Evolutionary conservation across 2,329 filamentous ascomycete species (phyloP).

Genomic region (Diaporthe sp.): DNA sequence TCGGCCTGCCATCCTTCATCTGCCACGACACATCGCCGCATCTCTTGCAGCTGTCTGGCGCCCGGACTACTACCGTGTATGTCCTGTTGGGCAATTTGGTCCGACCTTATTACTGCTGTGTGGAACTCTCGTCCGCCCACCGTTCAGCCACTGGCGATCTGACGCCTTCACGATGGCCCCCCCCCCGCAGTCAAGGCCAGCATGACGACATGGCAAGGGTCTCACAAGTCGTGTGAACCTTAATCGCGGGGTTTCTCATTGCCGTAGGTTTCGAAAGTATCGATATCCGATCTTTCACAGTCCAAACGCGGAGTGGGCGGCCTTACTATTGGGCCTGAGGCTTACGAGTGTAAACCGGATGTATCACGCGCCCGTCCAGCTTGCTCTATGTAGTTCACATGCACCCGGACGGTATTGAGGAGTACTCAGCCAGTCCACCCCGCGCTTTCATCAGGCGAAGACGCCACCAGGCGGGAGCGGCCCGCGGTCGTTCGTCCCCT

Average conservation of each 20-base stretch:
- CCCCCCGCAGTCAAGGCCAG: not conserved
- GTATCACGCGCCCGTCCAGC: not conserved
- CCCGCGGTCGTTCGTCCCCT: constrained; percentile 25
- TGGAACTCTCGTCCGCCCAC: not conserved
- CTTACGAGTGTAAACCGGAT: constrained; percentile 11
- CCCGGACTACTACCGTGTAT: not conserved
- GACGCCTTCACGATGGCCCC: not conserved
- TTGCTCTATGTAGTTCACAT: not conserved
- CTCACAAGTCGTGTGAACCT: constrained; percentile 6
- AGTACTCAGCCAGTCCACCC: not conserved
- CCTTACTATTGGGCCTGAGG: not conserved
- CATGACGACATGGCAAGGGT: constrained; percentile 21
- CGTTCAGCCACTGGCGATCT: not conserved
- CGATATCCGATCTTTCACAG: constrained; percentile 6
- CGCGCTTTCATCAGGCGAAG: not conserved
- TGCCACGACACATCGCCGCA: constrained; percentile 3
- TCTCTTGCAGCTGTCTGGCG: constrained; percentile 34
- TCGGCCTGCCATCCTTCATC: constrained; percentile 6
- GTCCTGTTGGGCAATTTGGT: not conserved
- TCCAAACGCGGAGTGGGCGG: not conserved
- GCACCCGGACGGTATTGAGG: not conserved
- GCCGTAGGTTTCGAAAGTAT: constrained; percentile 14
- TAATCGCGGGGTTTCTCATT: constrained; percentile 1
- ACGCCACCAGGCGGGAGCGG: constrained; percentile 24
- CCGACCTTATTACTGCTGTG: not conserved